Conservation (phyloP, 352 stramenopile species). For the Pythium sp. region DNA sequence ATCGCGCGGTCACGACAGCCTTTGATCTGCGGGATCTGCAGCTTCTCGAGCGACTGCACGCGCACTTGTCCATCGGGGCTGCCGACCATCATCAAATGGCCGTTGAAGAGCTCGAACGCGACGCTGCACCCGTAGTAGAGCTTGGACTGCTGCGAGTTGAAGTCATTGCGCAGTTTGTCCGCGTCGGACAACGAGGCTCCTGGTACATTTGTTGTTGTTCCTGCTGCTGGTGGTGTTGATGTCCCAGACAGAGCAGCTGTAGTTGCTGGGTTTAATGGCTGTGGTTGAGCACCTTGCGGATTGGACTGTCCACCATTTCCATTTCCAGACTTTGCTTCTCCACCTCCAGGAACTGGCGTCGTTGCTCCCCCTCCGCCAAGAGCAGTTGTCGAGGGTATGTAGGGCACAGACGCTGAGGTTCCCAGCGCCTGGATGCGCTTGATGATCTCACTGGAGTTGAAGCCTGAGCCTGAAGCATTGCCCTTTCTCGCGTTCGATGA, state of each 20-base stretch:
- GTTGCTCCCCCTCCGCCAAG: conserved; percentile 9
- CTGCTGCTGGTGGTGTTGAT: background rate
- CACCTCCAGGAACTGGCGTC: background rate
- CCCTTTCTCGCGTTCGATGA: background rate
- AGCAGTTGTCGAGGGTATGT: conserved; percentile 9
- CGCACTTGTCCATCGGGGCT: conserved; percentile 59
- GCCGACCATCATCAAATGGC: conserved; percentile 66
- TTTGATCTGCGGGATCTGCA: conserved; percentile 47
- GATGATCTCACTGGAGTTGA: conserved; percentile 53
- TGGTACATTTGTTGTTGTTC: background rate
- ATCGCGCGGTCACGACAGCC: conserved; percentile 54
- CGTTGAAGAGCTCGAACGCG: conserved; percentile 72
- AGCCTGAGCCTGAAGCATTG: background rate
- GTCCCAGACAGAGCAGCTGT: background rate
- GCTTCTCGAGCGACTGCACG: conserved; percentile 57
- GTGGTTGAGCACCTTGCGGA: background rate
- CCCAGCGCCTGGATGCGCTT: conserved; percentile 48
- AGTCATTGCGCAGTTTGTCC: conserved; percentile 67
- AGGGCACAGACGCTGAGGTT: conserved; percentile 38
- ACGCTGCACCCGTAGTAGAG: conserved; percentile 71
- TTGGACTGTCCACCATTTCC: background rate
- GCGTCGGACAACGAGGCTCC: conserved; percentile 34
- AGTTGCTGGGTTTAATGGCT: background rate
- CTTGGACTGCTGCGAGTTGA: conserved; percentile 59
- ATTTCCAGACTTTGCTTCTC: background rate